Conservation (phyloP, 106 monocot species). For the Dendrobium chrysotoxum region DNA sequence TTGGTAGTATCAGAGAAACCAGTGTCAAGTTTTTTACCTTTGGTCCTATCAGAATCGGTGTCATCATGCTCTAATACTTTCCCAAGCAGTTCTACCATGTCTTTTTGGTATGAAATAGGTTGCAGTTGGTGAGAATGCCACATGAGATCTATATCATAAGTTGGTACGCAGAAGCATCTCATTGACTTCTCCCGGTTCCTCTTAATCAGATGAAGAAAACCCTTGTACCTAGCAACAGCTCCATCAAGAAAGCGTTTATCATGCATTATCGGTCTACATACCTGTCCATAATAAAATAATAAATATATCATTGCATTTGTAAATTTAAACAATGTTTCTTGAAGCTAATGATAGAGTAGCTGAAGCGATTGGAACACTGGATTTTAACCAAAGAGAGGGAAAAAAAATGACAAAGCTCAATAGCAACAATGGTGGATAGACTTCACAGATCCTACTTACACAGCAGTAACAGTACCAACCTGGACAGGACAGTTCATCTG, state of each 20-base stretch:
- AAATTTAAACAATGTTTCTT: neutral
- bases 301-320: neutral
- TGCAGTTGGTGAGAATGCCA: conserved; percentile 97
- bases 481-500: too few species aligned
- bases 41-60: conserved; percentile 75
- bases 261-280: conserved; percentile 54
- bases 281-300: conserved; percentile 33
- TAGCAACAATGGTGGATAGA: too few species aligned
- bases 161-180: conserved; percentile 72
- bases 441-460: too few species aligned
- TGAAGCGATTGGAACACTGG: too few species aligned
- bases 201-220: conserved; percentile 77
- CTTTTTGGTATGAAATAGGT: conserved; percentile 74
- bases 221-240: conserved; percentile 79
- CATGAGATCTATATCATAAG: conserved; percentile 90
- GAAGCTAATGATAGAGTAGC: too few species aligned
- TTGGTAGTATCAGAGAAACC: conserved; percentile 75
- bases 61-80: conserved; percentile 88
- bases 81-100: conserved; percentile 54
- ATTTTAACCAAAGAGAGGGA: too few species aligned
- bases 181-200: conserved; percentile 58
- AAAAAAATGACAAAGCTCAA: too few species aligned
- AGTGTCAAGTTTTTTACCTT: conserved; percentile 77
- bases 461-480: too few species aligned
- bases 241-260: conserved; percentile 52